Evolutionary conservation across 441 rosid species (phyloP).

Genomic region (Sinapis alba): DNA sequence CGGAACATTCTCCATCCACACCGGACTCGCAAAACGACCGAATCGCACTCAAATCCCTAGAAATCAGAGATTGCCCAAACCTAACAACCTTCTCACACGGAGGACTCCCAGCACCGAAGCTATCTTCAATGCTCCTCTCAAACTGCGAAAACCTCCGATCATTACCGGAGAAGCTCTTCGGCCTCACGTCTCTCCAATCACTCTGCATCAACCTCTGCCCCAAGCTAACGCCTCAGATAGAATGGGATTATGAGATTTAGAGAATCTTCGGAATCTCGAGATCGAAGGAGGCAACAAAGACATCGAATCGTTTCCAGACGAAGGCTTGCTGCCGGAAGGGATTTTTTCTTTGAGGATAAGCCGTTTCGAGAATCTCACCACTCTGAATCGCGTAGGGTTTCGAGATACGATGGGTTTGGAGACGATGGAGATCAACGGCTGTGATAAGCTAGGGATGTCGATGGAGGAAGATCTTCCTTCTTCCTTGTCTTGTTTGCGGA

Average conservation of each 20-base stretch:
- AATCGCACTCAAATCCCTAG: slow-evolving; percentile 40
- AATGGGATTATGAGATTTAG: slow-evolving; percentile 34
- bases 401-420: slow-evolving; percentile 33
- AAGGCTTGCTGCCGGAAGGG: slow-evolving; percentile 40
- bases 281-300: slow-evolving; percentile 32
- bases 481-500: slow-evolving; percentile 36
- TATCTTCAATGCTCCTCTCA: slow-evolving; percentile 23
- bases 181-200: slow-evolving; percentile 36
- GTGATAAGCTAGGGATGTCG: slow-evolving; percentile 38
- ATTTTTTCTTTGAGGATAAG: slow-evolving; percentile 38
- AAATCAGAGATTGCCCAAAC: slow-evolving; percentile 43
- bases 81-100: slow-evolving; percentile 40
- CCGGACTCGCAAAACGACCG: slow-evolving; percentile 39
- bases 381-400: slow-evolving; percentile 43
- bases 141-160: slow-evolving; percentile 43
- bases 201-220: slow-evolving; percentile 32
- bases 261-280: slow-evolving; percentile 35
- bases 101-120: slow-evolving; percentile 44
- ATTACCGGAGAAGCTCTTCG: slow-evolving; percentile 37
- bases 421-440: slow-evolving; percentile 39
- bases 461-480: slow-evolving; percentile 45
- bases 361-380: slow-evolving; percentile 27
- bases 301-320: slow-evolving; percentile 47
- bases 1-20: slow-evolving; percentile 35
- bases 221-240: slow-evolving; percentile 33